Evolutionary conservation across 1,284 basidiomycete genomes (phyloP).

Genomic region (Ustilago nuda): DNA sequence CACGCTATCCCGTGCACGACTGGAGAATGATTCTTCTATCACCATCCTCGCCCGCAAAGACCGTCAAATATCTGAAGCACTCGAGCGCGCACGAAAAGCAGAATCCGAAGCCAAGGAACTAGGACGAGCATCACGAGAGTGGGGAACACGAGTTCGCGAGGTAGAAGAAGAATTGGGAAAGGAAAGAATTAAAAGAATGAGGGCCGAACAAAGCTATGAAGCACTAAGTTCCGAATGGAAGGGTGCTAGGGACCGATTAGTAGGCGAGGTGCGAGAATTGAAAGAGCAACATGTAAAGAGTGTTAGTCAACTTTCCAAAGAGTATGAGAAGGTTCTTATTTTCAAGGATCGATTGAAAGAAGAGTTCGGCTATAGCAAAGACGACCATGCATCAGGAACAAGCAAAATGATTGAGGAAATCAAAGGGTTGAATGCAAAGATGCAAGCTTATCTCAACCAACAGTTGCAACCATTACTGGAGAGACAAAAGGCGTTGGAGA

Average conservation of each 20-base stretch:
- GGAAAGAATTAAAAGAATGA: constrained; percentile 39
- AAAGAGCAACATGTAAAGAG: constrained; percentile 11
- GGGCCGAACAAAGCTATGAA: constrained; percentile 57
- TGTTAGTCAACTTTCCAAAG: constrained; percentile 18
- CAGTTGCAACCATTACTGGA: constrained; percentile 25
- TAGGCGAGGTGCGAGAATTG: constrained; percentile 46
- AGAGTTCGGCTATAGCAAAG: constrained; percentile 7
- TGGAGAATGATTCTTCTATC: constrained; percentile 86
- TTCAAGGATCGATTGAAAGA: constrained; percentile 29
- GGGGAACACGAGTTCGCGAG: constrained; percentile 60
- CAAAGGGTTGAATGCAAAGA: constrained; percentile 1
- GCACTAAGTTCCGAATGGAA: constrained; percentile 52
- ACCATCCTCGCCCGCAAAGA: constrained; percentile 87
- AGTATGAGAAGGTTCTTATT: constrained; percentile 24
- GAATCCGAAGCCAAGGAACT: constrained; percentile 65
- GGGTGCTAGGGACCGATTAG: constrained; percentile 34
- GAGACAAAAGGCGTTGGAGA: constrained; percentile 17
- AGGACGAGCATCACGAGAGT: constrained; percentile 57
- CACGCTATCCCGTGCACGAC: constrained; percentile 79
- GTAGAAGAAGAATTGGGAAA: constrained; percentile 60
- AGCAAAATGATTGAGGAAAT: constrained; percentile 15
- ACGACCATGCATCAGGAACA: neutral
- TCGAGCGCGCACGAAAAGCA: constrained; percentile 65
- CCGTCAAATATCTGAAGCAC: constrained; percentile 78
- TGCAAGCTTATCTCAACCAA: constrained; percentile 9